These are phyloP conservation scores for Rhodotorula kratochvilovae DNA, from an alignment of 768 basidiomycete species.

Conservation along the genomic window DNA sequence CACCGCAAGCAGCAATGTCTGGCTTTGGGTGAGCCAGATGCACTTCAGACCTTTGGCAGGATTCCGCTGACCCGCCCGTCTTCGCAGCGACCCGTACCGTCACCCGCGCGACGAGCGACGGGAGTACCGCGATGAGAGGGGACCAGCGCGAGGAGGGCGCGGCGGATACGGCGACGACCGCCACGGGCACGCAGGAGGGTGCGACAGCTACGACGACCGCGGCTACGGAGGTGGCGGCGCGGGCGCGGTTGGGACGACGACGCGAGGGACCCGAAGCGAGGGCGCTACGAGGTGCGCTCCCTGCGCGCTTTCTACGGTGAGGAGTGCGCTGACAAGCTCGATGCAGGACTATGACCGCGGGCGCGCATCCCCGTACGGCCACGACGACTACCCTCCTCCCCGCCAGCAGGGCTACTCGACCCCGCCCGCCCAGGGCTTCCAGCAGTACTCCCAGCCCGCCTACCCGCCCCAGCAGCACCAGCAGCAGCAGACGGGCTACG, in stretches of 20 bases:
- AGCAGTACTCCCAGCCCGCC: neutral
- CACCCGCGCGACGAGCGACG: slow-evolving; percentile 8
- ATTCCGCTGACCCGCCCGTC: accelerated
- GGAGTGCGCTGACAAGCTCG: neutral
- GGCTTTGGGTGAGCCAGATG: slow-evolving; percentile 6
- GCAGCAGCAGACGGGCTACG: neutral
- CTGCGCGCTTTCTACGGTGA: accelerated
- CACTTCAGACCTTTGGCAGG: neutral
- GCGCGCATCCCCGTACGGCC: neutral
- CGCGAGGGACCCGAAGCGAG: slow-evolving; percentile 13
- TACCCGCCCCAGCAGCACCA: slow-evolving; percentile 1
- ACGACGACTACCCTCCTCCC: neutral
- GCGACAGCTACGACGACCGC: neutral
- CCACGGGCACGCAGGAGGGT: neutral
- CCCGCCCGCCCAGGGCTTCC: neutral
- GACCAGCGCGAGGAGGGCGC: neutral
- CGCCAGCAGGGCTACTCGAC: neutral
- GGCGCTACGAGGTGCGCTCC: slow-evolving; percentile 18
- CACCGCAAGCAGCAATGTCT: neutral
- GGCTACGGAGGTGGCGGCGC: slow-evolving; percentile 7
- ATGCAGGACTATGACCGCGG: slow-evolving; percentile 12
- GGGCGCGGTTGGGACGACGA: slow-evolving; percentile 18
- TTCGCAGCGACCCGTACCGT: slow-evolving; percentile 16
- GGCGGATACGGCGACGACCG: slow-evolving; percentile 48
- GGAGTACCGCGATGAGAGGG: neutral